Percentiles rank a stretch among this genome's conserved stretches.
Conservation (phyloP, 768 basidiomycete species). For the Bullera alba region DNA sequence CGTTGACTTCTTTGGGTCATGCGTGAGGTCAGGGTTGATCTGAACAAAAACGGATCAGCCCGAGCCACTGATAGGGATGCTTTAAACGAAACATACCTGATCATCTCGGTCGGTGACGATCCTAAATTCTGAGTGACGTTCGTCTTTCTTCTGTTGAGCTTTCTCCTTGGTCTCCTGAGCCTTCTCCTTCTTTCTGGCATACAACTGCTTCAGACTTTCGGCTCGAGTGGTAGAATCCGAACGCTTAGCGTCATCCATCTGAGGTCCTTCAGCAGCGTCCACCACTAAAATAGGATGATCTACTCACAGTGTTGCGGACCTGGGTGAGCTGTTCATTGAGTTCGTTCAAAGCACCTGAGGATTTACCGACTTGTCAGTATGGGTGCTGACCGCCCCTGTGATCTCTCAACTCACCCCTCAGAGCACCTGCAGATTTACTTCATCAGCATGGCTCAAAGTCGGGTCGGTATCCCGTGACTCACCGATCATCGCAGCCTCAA, state of each 20-base stretch:
- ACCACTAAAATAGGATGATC: too few relatives aligned
- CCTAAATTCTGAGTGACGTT: slow-evolving; percentile 57
- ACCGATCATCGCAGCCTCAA: slow-evolving; percentile 54
- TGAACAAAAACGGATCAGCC: too few relatives aligned
- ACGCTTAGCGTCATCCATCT: slow-evolving; percentile 61
- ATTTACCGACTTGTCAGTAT: slow-evolving; percentile 57
- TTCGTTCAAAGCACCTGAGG: slow-evolving; percentile 77
- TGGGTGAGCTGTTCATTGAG: slow-evolving; percentile 80
- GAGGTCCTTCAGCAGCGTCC: too few relatives aligned
- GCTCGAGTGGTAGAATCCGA: slow-evolving; percentile 39
- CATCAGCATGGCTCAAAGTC: too few relatives aligned
- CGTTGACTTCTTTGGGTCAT: slow-evolving; percentile 60
- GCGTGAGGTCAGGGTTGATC: slow-evolving; percentile 58
- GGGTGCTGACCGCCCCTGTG: too few relatives aligned
- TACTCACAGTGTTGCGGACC: slow-evolving; percentile 56
- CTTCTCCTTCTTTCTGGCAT: slow-evolving; percentile 48
- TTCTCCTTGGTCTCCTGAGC: slow-evolving; percentile 50
- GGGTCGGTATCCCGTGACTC: too few relatives aligned
- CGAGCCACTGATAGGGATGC: too few relatives aligned
- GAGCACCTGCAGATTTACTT: too few relatives aligned
- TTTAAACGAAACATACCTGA: slow-evolving; percentile 45
- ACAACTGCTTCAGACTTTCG: slow-evolving; percentile 38
- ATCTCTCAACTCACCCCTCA: too few relatives aligned
- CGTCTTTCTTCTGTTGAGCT: slow-evolving; percentile 41
- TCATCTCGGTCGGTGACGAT: slow-evolving; percentile 64